Evolutionary conservation across 2,329 filamentous ascomycete species (phyloP), one percentile per base, ranked within the genome.

Genomic region (Lasiodiplodia gonubiensis): DNA sequence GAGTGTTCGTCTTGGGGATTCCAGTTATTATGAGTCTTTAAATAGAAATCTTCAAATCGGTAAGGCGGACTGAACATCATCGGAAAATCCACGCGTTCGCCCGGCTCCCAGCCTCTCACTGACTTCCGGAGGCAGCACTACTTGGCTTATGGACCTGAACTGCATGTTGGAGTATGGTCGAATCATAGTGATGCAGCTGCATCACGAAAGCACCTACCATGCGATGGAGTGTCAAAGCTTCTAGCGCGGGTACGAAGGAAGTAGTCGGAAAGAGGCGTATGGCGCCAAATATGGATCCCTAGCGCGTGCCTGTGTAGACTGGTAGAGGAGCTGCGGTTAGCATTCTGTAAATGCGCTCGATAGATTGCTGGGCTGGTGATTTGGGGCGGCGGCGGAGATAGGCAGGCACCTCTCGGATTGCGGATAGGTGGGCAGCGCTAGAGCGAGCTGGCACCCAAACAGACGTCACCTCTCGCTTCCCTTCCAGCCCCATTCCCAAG

Each of bases 401-500:
- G 42, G 42, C 42, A 63, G 59, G 59, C 46, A 63, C 39, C 23
- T 18, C 35, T 60, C 57, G 57, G 57, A 21, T 21, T 48, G 23
- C 39, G 39, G 39, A 23, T 35, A 12, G 59, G 27, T 18, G 52
- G 51, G 33, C 53, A 51, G 33, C 18, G 53, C n/a, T 21, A 39
- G 54, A 35, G 65, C 65, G 52, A 67, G 42, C 59, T 35, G 59
- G 63, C 53, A 37, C n/a, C 64, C 64, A 66, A 57, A 49, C 53
- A 66, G 64, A 67, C 64, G 65, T 67, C 65, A 67, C 65, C 63
- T 63, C 59, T 64, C 61, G 48, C 61, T 65, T 51, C 55, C 48
- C 49, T 65, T 51, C 55, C 55, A 60, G 65, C 65, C 55, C 55
- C 65, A 67, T 61, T 67, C 54, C 65, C 65, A 59, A 67, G 54